Base-by-base conservation (phyloP, 306 rosid genomes). In the Sicyos edulis region DNA sequence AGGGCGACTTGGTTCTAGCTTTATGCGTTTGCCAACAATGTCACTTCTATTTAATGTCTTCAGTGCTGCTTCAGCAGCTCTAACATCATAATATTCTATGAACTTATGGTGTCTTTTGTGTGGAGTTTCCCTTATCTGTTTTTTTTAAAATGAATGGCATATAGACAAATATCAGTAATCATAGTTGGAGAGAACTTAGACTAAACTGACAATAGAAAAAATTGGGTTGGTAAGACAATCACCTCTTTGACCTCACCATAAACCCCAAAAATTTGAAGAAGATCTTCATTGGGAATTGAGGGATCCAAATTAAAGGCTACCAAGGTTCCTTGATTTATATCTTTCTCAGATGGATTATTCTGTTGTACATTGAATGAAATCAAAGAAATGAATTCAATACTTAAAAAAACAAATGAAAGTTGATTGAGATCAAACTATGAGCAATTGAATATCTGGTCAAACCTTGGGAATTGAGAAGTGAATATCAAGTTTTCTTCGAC, bases 391-490 rank as follows among this genome's bases (percentile, higher is more conserved):
- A 67, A 67, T 22, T 1, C 73, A 50, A 14, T 16, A 15, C 59
- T 51, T 9, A 69, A 15, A 68, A 16, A 49, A 24, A 50, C 20
- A 69, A 22, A 51, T n/a, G 1, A 50, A 8, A 26, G 73, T 8
- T 26, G 73, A 51, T 8, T 26, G 73, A 51, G 40, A 63, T 69
- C 47, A 69, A 50, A 29, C 55, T 4, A 69, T 49, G 21, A 51
- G 6, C 10, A 11, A 26, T 26, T 8, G 29, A 73, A 44, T 15
- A 51, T 61, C 19, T 24, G 54, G 62, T 70, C 77, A 84, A 75
- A 89, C 97, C 96, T 89, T 92, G 20, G 97, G 96, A 75, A 92
- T 92, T 69, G 97, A 92, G 90, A 92, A 92, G 80, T 92, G 97
- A 81, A 92, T 92, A 78, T 89, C 97, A 40, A 92, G 97, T 71